Evolutionary conservation across 495 filamentous ascomycete species (phyloP).

Genomic region (Penicillium arizonense): DNA sequence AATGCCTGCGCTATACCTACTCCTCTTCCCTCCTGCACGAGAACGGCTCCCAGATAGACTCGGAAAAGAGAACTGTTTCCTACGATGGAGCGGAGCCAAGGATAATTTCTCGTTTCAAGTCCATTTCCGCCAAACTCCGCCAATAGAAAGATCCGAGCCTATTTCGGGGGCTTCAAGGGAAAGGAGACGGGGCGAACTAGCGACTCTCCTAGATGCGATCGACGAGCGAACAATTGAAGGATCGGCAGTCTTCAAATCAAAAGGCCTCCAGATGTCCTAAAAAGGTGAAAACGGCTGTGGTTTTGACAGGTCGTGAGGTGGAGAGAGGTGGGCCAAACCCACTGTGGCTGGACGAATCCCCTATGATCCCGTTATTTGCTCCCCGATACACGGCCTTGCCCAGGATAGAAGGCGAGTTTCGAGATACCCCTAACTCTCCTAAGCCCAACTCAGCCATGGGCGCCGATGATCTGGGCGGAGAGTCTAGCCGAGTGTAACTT

Average conservation of each 20-base stretch:
- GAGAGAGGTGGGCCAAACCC: slow-evolving; percentile 2
- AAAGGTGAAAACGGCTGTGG: slow-evolving; percentile 20
- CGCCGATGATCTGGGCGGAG: slow-evolving; percentile 2
- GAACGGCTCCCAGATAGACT: no score
- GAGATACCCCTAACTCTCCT: not conserved
- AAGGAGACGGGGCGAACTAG: slow-evolving; percentile 16
- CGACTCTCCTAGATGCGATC: slow-evolving; percentile 10
- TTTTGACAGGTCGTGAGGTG: slow-evolving; percentile 5
- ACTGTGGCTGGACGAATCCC: slow-evolving; percentile 1
- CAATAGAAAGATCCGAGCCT: not conserved
- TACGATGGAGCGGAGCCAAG: not conserved
- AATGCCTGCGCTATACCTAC: no score
- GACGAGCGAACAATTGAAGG: slow-evolving; percentile 19
- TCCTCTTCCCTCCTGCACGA: no score
- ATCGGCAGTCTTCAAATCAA: slow-evolving; percentile 36
- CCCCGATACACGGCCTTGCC: not conserved
- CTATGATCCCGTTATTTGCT: not conserved
- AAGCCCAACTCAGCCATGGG: slow-evolving; percentile 7
- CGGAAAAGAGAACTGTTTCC: not conserved
- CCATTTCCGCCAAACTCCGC: not conserved
- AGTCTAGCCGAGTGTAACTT: not conserved
- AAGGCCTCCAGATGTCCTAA: slow-evolving; percentile 16
- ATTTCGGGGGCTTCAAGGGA: slow-evolving; percentile 11
- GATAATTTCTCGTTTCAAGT: not conserved
- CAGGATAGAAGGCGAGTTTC: slow-evolving; percentile 1